Base-by-base conservation (phyloP, 1,139 yeast genomes). In the Debaryomyces nepalensis region DNA sequence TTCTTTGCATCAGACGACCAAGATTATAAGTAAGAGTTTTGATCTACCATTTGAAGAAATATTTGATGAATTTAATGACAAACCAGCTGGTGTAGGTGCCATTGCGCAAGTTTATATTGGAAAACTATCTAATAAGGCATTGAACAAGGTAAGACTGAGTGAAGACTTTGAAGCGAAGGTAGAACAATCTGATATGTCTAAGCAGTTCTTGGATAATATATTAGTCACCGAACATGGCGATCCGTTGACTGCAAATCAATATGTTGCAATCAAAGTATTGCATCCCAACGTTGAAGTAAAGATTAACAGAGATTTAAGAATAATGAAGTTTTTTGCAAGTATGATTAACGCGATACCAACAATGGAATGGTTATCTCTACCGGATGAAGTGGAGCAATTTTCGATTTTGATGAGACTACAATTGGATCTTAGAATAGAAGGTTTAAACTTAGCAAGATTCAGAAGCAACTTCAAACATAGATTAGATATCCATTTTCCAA, bases 361-460 rank as follows among this genome's bases (percentile, higher is more conserved):
- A 0, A 88, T 93, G 96, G 97, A 93, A 61, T 93, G 99, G 99
- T 70, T 93, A 5, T 88, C 97, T 4, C 68, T 93, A 39, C 99
- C 98, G 0, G 95, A 85, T 48, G 99, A 95, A 62, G 98, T 93
- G 2, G 87, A 83, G 32, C 95, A 90, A 55, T 93, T 93, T 61
- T 76, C 89, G 1, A 70, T 82, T 1, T 77, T 95, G 67, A 93
- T 93, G 98, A 80, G 83, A 39, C 64, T 89, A 40, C 99, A 93
- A 62, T 68, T 95, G 46, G 99, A 93, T 62, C 68, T 93, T 45
- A 73, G 98, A 52, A 88, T 93, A 26, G 99, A 93, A 60, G 95
- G 95, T 0, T 70, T 84, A 51, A 93, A 93, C 58, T 68, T 93
- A 47, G 73, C 79, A 8, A 81, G 79, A 46, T 93, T 93, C 61